Percentiles rank a stretch among this genome's conserved stretches.
Evolutionary conservation across 2,329 filamentous ascomycete species (phyloP).

Genomic region (Tetracladium maxilliforme): DNA sequence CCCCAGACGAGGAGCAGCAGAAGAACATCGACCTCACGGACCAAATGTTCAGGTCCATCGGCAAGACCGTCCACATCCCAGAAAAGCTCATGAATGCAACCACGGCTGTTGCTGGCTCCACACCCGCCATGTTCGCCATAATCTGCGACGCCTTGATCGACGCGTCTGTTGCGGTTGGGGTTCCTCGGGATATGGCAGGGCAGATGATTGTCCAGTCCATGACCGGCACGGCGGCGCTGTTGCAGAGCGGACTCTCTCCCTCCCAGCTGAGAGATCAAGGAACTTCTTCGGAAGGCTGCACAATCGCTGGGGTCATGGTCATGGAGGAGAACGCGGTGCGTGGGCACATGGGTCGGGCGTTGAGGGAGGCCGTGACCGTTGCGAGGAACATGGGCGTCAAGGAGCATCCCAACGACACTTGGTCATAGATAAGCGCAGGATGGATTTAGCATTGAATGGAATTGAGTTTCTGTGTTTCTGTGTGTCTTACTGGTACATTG

Average conservation of each 20-base stretch:
- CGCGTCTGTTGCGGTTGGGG: constrained; percentile 42
- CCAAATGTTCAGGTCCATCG: constrained; percentile 39
- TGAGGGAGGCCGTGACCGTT: constrained; percentile 31
- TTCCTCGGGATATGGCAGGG: constrained; percentile 38
- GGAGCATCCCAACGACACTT: constrained; percentile 24
- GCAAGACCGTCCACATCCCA: constrained; percentile 32
- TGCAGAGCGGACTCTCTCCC: constrained; percentile 36
- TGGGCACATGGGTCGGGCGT: constrained; percentile 21
- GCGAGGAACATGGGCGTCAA: constrained; percentile 23
- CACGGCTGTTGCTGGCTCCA: constrained; percentile 45
- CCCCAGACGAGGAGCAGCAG: constrained; percentile 6
- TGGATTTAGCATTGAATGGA: too few species aligned
- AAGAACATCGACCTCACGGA: constrained; percentile 12
- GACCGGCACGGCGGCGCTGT: constrained; percentile 37
- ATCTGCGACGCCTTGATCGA: constrained; percentile 43
- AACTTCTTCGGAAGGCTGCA: constrained; percentile 43
- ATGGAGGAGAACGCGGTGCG: constrained; percentile 41
- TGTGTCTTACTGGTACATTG: too few species aligned
- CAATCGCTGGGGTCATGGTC: constrained; percentile 42
- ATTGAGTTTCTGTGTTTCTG: too few species aligned
- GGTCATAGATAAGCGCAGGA: too few species aligned
- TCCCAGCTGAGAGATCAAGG: constrained; percentile 43
- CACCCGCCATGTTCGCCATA: constrained; percentile 43
- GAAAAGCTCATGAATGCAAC: constrained; percentile 36
- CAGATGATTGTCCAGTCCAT: constrained; percentile 45